Base-by-base conservation (phyloP, 805 yeast genomes). In the Metschnikowia dekortorum region DNA sequence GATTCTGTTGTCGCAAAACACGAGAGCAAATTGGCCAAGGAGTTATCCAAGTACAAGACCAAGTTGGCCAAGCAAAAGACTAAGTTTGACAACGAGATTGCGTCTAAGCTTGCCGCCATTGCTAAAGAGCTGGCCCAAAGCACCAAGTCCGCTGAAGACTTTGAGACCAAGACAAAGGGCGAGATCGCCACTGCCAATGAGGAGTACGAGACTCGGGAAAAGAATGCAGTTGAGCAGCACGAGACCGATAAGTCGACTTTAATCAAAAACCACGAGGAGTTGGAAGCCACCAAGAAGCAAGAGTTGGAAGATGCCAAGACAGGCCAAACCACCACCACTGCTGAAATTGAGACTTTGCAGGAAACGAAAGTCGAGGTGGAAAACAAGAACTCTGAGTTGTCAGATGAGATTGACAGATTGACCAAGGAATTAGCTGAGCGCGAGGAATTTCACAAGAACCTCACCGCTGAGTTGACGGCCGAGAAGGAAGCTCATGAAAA, bases 151-250 rank as follows among this genome's bases (percentile, higher is more conserved):
- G 53, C 58, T 7, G 72, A 62, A 41, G 61, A 60, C 9, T 76
- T 78, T 55, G 72, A 77, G 44, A 63, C 61, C n/a, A 66, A 66
- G 18, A 71, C 78, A 38, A 70, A 64, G 45, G 60, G 58, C 33
- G 77, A 73, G 50, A 79, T 79, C 48, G 75, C 69, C 53, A 70
- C 74, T 35, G 79, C 79, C 51, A 69, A 65, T 38, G 62, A 61
- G 16, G 80, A 78, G 39, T 77, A 66, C 51, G 74, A 67, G 47
- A 66, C 66, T n/a, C 73, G 78, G 39, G 84, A 79, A 64, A 61
- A 57, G 16, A 67, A 70, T 42, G 79, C 82, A 6, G 74, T 74
- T 39, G 78, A 65, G 43, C 67, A 72, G 49, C 84, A 80, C 57
- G 70, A 56, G 11, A 61, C 61, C 18, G 76, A 77, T 58, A 75